Base-by-base conservation (phyloP, 345 rosid species). In the Mangifera indica region DNA sequence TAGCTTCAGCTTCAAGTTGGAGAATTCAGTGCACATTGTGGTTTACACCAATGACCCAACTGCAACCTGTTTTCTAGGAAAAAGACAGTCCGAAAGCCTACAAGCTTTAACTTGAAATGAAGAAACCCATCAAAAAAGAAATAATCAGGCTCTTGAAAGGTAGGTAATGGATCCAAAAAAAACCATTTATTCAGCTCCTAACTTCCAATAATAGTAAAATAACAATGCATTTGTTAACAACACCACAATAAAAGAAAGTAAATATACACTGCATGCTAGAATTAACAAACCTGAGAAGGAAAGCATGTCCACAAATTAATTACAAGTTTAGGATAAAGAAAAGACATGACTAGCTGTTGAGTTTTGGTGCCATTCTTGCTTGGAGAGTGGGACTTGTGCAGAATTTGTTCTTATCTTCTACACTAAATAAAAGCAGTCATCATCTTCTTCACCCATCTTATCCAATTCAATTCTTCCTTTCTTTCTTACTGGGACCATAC, bases 361-460 rank as follows among this genome's bases (percentile, higher is more conserved):
- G 8, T 22, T 68, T 58, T 10, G 51, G 11, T 24, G 22, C 68
- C 9, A 66, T 73, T 66, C 61, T 75, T 46, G 66, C 70, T 70
- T 57, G 63, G 10, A 69, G 67, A 66, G 60, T 62, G 60, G 65
- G 53, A 1, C 0, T 66, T 22, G 10, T 3, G 6, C 4, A 21
- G 77, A 66, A 68, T 57, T 79, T 76, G 79, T 82, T 71, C 85
- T 79, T 63, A 63, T 82, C 85, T 73, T 76, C 40, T 48, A 37
- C 58, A 67, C 60, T 57, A 44, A 2, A 14, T 37, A 49, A 21
- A 71, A 37, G 42, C 42, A 37, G 8, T 20, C 73, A 70, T 71
- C 74, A 61, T 17, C 22, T 11, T 32, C 10, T 63, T 45, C 49
- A 48, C 15, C 46, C 32, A 45, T 20, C 66, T 71, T 32, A 59